Conservation (phyloP, 2,329 filamentous ascomycete genomes). For the Apiospora rasikravindrae region DNA sequence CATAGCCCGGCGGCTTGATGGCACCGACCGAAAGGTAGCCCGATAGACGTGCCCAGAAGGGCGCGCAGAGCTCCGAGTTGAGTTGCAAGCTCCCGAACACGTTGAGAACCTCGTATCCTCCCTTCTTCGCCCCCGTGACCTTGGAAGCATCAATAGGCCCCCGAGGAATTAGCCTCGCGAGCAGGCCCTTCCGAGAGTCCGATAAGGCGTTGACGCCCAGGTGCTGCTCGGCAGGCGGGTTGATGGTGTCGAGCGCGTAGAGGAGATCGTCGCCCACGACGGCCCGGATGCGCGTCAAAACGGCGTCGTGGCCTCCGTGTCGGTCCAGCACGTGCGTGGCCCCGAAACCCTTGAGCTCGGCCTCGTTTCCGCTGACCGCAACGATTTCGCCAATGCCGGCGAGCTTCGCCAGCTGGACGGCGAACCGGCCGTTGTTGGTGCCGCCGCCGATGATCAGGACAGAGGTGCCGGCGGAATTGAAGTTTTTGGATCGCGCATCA, state of each 20-base stretch:
- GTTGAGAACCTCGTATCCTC: neutral
- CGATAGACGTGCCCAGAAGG: neutral
- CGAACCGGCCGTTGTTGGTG: slow-evolving; percentile 40
- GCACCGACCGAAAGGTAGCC: neutral
- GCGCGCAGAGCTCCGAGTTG: neutral
- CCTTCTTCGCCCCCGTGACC: neutral
- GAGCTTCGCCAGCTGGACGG: slow-evolving; percentile 40
- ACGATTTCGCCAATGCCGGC: slow-evolving; percentile 46
- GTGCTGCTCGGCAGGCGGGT: slow-evolving; percentile 30
- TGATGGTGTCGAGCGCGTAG: slow-evolving; percentile 45
- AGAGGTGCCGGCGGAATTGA: slow-evolving; percentile 31
- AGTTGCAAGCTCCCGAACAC: neutral
- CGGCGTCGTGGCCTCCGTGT: slow-evolving; percentile 38
- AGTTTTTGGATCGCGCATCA: slow-evolving; percentile 24
- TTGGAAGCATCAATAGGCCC: neutral
- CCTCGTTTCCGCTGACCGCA: slow-evolving; percentile 39
- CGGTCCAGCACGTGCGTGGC: slow-evolving; percentile 50
- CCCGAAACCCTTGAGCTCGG: slow-evolving; percentile 40
- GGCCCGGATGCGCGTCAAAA: slow-evolving; percentile 38
- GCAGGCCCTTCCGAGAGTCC: neutral
- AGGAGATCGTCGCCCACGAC: slow-evolving; percentile 46
- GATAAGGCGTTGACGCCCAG: slow-evolving; percentile 29
- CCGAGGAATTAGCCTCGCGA: neutral
- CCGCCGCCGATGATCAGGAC: slow-evolving; percentile 44
- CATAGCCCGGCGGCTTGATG: slow-evolving; percentile 10